Evolutionary conservation across 1,284 basidiomycete genomes (phyloP), one percentile per base, ranked within the genome.

Genomic region (Pseudozyma tsukubaensis): DNA sequence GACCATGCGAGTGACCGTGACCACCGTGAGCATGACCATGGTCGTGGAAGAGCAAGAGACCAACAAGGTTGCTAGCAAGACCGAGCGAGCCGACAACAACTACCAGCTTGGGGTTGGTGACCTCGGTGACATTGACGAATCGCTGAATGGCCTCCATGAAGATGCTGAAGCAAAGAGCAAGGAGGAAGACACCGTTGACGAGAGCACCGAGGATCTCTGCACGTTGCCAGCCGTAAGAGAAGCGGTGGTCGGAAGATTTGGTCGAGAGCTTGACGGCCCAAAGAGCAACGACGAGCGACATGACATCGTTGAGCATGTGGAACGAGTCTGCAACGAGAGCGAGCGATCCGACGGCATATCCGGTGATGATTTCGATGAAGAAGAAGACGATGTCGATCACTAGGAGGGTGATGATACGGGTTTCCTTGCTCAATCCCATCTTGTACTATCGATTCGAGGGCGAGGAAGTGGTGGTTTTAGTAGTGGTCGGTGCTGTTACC

Each of bases 271-370:
- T 94, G 86, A 99, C 97, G 13, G 97, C 96, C 86, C 98, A 98
- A 3, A 99, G 89, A 1, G 95, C 96, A 54, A 99, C 95, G 59
- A 96, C 84, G 69, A 99, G 87, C 80, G 94, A 97, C 89, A 97
- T 90, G 71, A 99, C 93, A 71, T 84, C 83, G 77, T 84, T 84
- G 52, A 84, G 95, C 95, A 98, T 98, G 87, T 99, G 96, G 86
- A 99, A 98, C 73, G 92, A 93, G 86, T 98, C 96, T 19, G 97
- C 96, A 39, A 99, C 91, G 61, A 99, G 90, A 3, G 95, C 95
- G 1, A 97, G 89, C 0, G 94, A 97, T 40, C 94, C 94, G 62
- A 97, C 93, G 14, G 92, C 90, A 90, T 96, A 96, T 48, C 95
- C 94, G 36, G 79, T 82, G 70, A 92, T 90, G 83, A 97, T 89